These are phyloP conservation scores for Imleria badia DNA, from an alignment of 768 basidiomycete species.

Conservation along the genomic window DNA sequence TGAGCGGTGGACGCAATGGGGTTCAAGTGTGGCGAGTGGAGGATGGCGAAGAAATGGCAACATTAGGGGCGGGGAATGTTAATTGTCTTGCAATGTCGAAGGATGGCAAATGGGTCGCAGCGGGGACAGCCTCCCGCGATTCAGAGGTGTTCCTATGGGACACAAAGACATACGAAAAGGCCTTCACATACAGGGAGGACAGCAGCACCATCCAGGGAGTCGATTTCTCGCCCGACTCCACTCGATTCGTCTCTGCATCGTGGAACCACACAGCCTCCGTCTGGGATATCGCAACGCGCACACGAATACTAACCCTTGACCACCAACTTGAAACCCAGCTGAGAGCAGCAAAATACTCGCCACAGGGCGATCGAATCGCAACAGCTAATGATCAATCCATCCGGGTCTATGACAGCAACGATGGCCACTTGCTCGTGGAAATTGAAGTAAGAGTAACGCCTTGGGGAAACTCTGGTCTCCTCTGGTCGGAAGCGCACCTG, in stretches of 20 bases:
- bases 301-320: background rate
- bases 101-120: background rate
- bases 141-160: conserved; percentile 3
- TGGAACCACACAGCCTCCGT: background rate
- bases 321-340: background rate
- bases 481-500: background rate
- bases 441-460: background rate
- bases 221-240: conserved; percentile 6
- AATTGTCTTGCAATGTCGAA: background rate
- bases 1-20: background rate
- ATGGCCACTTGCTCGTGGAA: background rate
- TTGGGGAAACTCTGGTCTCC: background rate
- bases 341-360: background rate
- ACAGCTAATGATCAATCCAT: background rate
- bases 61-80: background rate
- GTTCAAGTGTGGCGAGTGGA: background rate
- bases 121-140: background rate
- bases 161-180: background rate
- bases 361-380: background rate
- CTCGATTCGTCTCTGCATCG: background rate
- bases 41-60: background rate
- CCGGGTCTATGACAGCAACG: background rate
- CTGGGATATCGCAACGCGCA: background rate
- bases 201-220: background rate
- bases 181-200: background rate